phyloP scores from a whole-genome alignment of 2,329 filamentous ascomycete species.

The Aspergillus ibericus region DNA sequence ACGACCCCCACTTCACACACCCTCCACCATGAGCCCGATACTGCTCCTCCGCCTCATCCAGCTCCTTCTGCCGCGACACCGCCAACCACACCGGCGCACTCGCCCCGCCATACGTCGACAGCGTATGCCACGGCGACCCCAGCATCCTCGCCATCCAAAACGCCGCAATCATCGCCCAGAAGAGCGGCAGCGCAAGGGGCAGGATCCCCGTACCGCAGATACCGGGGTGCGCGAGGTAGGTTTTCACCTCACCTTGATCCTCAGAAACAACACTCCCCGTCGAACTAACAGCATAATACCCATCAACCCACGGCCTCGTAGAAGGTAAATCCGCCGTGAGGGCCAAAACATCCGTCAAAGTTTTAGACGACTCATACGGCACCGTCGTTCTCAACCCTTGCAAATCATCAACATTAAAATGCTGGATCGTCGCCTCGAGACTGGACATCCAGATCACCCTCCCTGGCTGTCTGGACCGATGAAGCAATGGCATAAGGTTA shows the following conservation, averaged over 20 bases:
- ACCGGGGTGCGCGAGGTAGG: constrained; percentile 83
- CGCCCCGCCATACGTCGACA: constrained; percentile 75
- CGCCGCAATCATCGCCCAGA: constrained; percentile 65
- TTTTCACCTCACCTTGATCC: constrained; percentile 24
- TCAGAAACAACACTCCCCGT: not conserved
- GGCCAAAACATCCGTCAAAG: constrained; percentile 79
- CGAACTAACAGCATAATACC: constrained; percentile 54
- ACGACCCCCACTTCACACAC: constrained; percentile 81
- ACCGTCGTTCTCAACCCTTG: constrained; percentile 65
- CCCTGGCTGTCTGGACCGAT: constrained; percentile 49
- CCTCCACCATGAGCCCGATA: constrained; percentile 60
- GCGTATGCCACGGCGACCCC: constrained; percentile 85
- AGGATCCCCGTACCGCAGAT: constrained; percentile 81
- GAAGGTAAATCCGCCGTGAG: constrained; percentile 70
- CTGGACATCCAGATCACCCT: constrained; percentile 87
- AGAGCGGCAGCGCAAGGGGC: constrained; percentile 68
- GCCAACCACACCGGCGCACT: constrained; percentile 75
- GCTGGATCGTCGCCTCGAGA: constrained; percentile 64
- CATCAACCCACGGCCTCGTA: constrained; percentile 56
- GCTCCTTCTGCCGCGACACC: constrained; percentile 58
- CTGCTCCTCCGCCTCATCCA: constrained; percentile 39
- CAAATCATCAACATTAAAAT: constrained; percentile 68
- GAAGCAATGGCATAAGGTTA: constrained; percentile 72
- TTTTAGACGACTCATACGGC: constrained; percentile 85
- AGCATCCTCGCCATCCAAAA: constrained; percentile 73